Conservation (phyloP, 2,329 filamentous ascomycete genomes). For the Aspergillus fijiensis region DNA sequence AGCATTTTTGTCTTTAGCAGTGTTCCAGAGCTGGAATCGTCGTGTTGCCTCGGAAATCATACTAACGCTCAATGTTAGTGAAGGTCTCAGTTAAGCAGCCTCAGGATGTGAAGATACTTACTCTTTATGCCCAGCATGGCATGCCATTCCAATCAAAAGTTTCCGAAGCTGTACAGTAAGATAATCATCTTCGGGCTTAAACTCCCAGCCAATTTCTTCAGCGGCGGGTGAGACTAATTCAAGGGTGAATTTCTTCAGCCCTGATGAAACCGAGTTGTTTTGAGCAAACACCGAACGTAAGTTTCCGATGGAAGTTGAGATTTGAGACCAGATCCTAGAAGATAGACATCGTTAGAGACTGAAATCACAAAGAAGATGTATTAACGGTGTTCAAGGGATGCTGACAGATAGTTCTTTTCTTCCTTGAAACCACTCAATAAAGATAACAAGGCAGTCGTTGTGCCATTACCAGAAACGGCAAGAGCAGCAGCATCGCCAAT, state of each 20-base stretch:
- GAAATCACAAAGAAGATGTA: background rate
- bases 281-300: conserved; percentile 84
- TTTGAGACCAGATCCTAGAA: conserved; percentile 74
- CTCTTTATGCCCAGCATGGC: conserved; percentile 72
- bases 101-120: conserved; percentile 43
- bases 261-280: conserved; percentile 68
- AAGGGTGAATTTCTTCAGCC: conserved; percentile 74
- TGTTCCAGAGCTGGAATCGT: conserved; percentile 77
- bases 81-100: background rate
- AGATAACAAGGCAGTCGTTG: conserved; percentile 75
- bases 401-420: conserved; percentile 75
- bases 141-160: conserved; percentile 73
- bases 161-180: conserved; percentile 80
- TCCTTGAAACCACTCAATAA: conserved; percentile 80
- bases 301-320: conserved; percentile 71
- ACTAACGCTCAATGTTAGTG: conserved; percentile 40
- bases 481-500: conserved; percentile 87
- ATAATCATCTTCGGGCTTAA: conserved; percentile 74
- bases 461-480: conserved; percentile 81
- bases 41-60: conserved; percentile 71
- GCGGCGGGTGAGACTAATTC: conserved; percentile 73
- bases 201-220: conserved; percentile 82
- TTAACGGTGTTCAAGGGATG: conserved; percentile 1
- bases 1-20: conserved; percentile 62
- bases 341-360: conserved; percentile 22